Percentiles rank a stretch among this genome's conserved stretches.
phyloP scores from a whole-genome alignment of 805 yeast genomes.

The Zygosaccharomyces kombuchaensis region DNA sequence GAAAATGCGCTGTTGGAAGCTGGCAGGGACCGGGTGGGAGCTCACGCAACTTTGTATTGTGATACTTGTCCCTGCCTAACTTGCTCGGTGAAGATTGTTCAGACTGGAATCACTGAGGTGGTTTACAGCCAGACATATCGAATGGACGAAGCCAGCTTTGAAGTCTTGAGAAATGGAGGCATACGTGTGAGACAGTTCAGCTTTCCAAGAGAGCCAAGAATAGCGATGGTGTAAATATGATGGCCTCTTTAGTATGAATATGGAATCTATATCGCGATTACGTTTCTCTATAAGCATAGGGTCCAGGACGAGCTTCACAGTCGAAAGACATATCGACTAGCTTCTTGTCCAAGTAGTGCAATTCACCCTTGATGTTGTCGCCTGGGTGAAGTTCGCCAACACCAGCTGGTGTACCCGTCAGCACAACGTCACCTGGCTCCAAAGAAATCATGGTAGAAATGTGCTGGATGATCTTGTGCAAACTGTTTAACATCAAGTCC shows the following conservation, averaged over 20 bases:
- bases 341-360: conserved; percentile 51
- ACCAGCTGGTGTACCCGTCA: conserved; percentile 97
- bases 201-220: conserved; percentile 27
- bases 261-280: conserved; percentile 7
- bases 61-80: conserved; percentile 97
- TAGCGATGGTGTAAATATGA: conserved; percentile 18
- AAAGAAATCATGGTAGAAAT: conserved; percentile 89
- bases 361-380: conserved; percentile 63
- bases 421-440: conserved; percentile 81
- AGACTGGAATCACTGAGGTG: conserved; percentile 84
- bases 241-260: not conserved
- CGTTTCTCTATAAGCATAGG: conserved; percentile 49
- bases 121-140: conserved; percentile 89
- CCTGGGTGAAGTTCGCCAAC: conserved; percentile 85
- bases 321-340: conserved; percentile 44
- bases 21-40: conserved; percentile 79
- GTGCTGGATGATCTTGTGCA: conserved; percentile 71
- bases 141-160: conserved; percentile 78
- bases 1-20: conserved; percentile 94
- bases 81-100: conserved; percentile 92
- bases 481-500: conserved; percentile 79
- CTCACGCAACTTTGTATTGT: conserved; percentile 68
- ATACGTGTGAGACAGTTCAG: conserved; percentile 61
- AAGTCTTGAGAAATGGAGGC: conserved; percentile 70
- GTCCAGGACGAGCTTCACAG: conserved; percentile 51